A percentile compares a stretch with the other conserved stretches of the same genome.
These are phyloP conservation scores for Calonectria multiphialidica DNA, from an alignment of 2,329 filamentous ascomycete species.

Conservation along the genomic window DNA sequence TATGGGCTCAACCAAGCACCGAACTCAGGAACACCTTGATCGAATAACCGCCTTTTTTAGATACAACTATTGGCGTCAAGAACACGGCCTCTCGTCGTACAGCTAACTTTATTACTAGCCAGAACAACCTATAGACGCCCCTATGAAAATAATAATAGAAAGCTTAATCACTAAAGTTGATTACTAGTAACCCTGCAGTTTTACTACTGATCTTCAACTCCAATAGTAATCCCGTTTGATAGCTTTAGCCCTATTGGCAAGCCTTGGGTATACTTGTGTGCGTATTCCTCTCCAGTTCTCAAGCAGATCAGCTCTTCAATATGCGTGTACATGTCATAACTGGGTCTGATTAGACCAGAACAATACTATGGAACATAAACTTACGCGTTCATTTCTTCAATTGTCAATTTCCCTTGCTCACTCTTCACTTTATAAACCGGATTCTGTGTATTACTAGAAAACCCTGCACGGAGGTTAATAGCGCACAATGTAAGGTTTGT, in stretches of 20 bases:
- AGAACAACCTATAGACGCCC: no score
- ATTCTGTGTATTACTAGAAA: conserved; percentile 70
- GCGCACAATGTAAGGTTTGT: not conserved
- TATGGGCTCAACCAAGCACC: no score
- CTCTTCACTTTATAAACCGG: conserved; percentile 72
- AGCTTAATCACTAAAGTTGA: no score
- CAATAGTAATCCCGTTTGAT: conserved; percentile 8
- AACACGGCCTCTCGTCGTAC: no score
- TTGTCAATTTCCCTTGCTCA: conserved; percentile 71
- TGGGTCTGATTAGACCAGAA: conserved; percentile 30
- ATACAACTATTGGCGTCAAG: no score
- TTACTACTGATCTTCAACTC: not conserved
- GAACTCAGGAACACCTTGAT: no score
- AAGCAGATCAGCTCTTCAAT: conserved; percentile 62
- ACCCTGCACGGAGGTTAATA: conserved; percentile 43
- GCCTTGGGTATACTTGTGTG: conserved; percentile 3
- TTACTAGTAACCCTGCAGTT: no score
- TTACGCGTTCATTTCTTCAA: conserved; percentile 77
- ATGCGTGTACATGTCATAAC: conserved; percentile 71
- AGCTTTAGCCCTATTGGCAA: conserved; percentile 13
- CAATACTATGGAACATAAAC: conserved; percentile 37
- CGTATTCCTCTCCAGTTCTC: not conserved
- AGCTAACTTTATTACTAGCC: no score
- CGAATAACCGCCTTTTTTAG: no score
- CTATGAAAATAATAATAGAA: no score